These are phyloP conservation scores for Alnus glutinosa DNA, from an alignment of 306 rosid genomes.

Conservation along the genomic window DNA sequence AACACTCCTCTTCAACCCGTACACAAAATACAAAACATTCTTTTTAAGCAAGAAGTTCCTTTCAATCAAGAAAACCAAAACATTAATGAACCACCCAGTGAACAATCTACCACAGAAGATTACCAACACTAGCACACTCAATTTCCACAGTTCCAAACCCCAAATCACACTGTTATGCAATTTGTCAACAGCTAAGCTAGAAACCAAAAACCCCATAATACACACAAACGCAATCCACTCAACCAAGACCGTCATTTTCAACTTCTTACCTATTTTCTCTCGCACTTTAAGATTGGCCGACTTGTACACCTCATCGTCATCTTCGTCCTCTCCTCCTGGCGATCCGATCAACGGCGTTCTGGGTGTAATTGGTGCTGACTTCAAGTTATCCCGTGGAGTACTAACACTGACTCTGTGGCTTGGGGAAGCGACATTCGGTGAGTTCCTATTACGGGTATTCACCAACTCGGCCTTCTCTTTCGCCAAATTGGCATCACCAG, in stretches of 20 bases:
- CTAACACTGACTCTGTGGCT: constrained; percentile 17
- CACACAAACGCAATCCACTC: constrained; percentile 57
- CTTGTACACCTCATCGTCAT: constrained; percentile 67
- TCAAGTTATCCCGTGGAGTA: constrained; percentile 31
- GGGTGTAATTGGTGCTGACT: constrained; percentile 45
- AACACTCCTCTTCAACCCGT: constrained; percentile 72
- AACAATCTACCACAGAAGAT: constrained; percentile 67
- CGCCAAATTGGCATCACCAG: constrained; percentile 24
- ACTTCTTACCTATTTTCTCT: constrained; percentile 40
- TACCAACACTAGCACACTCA: constrained; percentile 66
- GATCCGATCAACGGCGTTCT: constrained; percentile 52
- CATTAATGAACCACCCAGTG: constrained; percentile 63
- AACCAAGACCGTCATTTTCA: constrained; percentile 24
- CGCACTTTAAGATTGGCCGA: constrained; percentile 58
- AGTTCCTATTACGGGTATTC: constrained; percentile 22
- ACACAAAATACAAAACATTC: constrained; percentile 84
- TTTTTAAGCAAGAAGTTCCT: constrained; percentile 66
- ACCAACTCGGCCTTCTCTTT: constrained; percentile 30
- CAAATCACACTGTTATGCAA: constrained; percentile 38
- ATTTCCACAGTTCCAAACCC: constrained; percentile 70
- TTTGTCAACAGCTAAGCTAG: constrained; percentile 38
- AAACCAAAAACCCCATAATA: constrained; percentile 44
- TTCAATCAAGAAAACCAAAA: constrained; percentile 65
- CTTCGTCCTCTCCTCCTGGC: constrained; percentile 51
- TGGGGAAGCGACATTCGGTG: constrained; percentile 42